These are phyloP conservation scores for Zelonia costaricensis DNA, from an alignment of 208 protist species.

Conservation along the genomic window DNA sequence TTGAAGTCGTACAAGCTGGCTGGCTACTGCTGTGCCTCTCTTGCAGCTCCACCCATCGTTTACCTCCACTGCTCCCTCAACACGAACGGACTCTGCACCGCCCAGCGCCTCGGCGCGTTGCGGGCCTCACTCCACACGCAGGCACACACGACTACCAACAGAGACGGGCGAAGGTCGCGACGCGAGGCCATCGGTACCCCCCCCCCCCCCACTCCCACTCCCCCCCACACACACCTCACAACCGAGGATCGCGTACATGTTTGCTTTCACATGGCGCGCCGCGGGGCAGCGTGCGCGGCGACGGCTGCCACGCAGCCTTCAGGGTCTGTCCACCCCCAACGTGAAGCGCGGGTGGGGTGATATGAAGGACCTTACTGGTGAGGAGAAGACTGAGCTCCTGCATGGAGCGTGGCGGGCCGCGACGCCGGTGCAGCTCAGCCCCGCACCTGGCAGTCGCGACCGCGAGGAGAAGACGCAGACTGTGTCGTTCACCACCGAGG, in stretches of 20 bases:
- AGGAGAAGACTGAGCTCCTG: constrained; percentile 54
- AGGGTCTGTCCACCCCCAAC: constrained; percentile 32
- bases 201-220: not conserved
- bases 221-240: not conserved
- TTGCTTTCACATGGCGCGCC: constrained; percentile 5
- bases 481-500: constrained; percentile 59
- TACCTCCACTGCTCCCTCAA: too few relatives aligned
- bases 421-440: constrained; percentile 43
- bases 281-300: constrained; percentile 13
- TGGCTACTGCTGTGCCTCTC: too few relatives aligned
- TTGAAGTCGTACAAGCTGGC: too few relatives aligned
- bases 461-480: constrained; percentile 32
- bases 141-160: too few relatives aligned
- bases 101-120: too few relatives aligned
- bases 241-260: not conserved
- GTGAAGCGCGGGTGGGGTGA: constrained; percentile 38
- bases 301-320: constrained; percentile 20
- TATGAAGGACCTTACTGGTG: constrained; percentile 24
- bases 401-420: constrained; percentile 49
- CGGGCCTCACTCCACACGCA: too few relatives aligned
- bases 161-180: too few relatives aligned
- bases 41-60: too few relatives aligned
- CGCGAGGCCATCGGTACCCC: too few relatives aligned
- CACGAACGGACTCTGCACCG: too few relatives aligned
- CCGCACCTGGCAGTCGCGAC: constrained; percentile 43